Evolutionary conservation across 345 rosid genomes (phyloP), one percentile per base, ranked within the genome.

Genomic region (Abelmoschus esculentus): DNA sequence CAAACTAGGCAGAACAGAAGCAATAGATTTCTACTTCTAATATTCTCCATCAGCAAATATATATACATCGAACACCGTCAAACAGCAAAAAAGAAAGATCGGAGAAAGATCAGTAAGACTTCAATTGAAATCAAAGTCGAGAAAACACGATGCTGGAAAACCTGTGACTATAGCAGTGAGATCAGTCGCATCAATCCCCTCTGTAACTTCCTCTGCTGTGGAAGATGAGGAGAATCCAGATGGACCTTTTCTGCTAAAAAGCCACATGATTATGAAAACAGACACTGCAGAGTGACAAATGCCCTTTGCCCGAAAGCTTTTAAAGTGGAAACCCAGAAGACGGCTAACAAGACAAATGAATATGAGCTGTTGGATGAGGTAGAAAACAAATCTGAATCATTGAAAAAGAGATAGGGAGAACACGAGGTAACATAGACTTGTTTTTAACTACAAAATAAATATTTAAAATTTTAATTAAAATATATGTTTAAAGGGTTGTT

Each of bases 121-220:
- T 44, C 36, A 22, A 18, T 13, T 19, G 11, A 64, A 18, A 22
- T 22, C 26, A 22, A 22, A 22, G 26, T 22, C 26, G 26, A 22
- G 26, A 22, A 22, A 64, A 65, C 55, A 26, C 13, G 19, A 6
- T 11, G 7, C 3, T 5, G 52, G 56, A 40, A 15, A 44, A 87
- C 89, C 87, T 75, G 89, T 85, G 31, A 87, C 87, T 72, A 83
- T 80, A 71, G 91, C 91, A 55, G 87, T 87, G 71, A 87, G 89
- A 70, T 75, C 83, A 19, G 89, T 67, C 10, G 82, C 91, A 72
- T 87, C 86, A 47, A 83, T 72, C 68, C 86, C 89, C 6, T 74
- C 73, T 1, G 87, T 87, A 5, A 87, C 86, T 66, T 87, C 79
- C 78, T 87, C 89, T 0, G 91, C 89, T 6, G 91, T 83, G 50